Evolutionary conservation across 169 alveolate species (phyloP).

Genomic region (Toxoplasma gondii): DNA sequence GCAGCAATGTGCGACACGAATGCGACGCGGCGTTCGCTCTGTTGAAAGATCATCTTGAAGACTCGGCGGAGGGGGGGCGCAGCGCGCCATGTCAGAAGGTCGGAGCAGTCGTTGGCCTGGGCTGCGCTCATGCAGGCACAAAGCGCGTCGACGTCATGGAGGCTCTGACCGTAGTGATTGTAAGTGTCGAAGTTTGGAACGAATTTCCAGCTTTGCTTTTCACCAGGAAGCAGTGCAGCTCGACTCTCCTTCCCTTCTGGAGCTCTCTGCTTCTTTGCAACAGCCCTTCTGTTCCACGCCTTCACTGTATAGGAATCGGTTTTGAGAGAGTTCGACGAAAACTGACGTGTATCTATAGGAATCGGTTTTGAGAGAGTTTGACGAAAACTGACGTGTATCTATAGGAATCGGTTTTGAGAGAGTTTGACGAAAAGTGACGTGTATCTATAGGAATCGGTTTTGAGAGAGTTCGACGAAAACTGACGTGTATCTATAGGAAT

Average conservation of each 20-base stretch:
- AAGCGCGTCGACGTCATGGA: slow-evolving; percentile 90
- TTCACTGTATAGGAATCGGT: too few relatives aligned
- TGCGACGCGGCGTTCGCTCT: slow-evolving; percentile 96
- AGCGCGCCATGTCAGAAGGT: slow-evolving; percentile 68
- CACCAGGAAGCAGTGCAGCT: neutral
- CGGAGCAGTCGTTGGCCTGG: slow-evolving; percentile 80
- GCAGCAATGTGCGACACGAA: slow-evolving; percentile 89
- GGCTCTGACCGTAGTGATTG: slow-evolving; percentile 66
- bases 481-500: too few relatives aligned
- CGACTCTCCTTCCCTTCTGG: neutral
- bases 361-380: too few relatives aligned
- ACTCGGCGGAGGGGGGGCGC: slow-evolving; percentile 50
- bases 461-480: too few relatives aligned
- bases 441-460: too few relatives aligned
- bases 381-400: too few relatives aligned
- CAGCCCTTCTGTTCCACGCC: too few relatives aligned
- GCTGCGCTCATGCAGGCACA: slow-evolving; percentile 98
- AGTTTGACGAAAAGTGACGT: too few relatives aligned
- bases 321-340: too few relatives aligned
- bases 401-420: too few relatives aligned
- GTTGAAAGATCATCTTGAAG: slow-evolving; percentile 92
- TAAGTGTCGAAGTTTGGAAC: slow-evolving; percentile 24
- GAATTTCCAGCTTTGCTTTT: neutral
- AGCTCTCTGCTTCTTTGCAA: too few relatives aligned
- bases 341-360: too few relatives aligned